Evolutionary conservation across 1,139 yeast genomes (phyloP), one percentile per base, ranked within the genome.

Genomic region (Nematodospora anomalae): DNA sequence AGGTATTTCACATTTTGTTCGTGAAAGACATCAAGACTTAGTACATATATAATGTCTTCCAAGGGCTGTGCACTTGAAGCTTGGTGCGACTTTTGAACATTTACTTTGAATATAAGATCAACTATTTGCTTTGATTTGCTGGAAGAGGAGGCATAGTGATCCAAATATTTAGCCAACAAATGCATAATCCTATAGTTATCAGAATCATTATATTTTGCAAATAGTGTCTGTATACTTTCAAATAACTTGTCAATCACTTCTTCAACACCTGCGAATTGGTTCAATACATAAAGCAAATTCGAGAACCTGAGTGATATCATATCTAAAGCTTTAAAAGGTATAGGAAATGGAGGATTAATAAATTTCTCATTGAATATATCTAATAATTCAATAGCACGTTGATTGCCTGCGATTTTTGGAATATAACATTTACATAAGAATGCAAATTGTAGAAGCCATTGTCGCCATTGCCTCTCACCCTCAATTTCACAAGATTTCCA

Each of bases 341-440:
- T 18, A 8, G 21, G 21, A 8, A 18, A 18, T 18, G 21, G 21
- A 6, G 21, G 28, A 16, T 33, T 13, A 22, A 12, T 4, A n/a
- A 33, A 13, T 9, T 22, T 27, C 6, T 15, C n/a, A 22, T 23
- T 20, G 12, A 37, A 33, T 10, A 22, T 11, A 10, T 26, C 11
- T n/a, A 37, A 26, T 16, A 33, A 22, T 15, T 26, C 16, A 18
- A 27, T 25, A 10, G 27, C 32, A 21, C 16, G 29, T 8, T 14
- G 28, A 11, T 30, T 18, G 14, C 33, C 42, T 26, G 23, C 30
- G 13, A 30, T 14, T 30, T 21, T 37, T 8, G 32, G 30, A 9
- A 45, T 28, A 15, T 38, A 40, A 51, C 55, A 49, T 32, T 41
- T 46, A 16, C 47, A 35, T 20, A 51, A 34, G 32, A 45, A 42